Conservation (phyloP, 2,329 filamentous ascomycete species). For the Colletotrichum sp. region DNA sequence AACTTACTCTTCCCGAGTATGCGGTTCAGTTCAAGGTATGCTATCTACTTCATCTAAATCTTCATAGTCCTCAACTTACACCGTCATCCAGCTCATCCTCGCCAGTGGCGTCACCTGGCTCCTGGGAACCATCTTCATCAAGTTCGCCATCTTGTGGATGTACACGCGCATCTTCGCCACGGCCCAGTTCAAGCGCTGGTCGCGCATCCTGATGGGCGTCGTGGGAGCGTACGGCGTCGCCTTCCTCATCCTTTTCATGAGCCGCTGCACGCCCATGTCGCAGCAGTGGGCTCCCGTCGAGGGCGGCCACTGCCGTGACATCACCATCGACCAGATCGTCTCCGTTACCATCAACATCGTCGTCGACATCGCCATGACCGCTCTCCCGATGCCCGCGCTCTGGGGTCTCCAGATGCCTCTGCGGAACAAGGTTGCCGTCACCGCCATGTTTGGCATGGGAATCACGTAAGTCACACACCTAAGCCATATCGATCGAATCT, state of each 20-base stretch:
- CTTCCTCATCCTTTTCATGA: conserved; percentile 34
- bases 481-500: not conserved
- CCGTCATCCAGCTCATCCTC: conserved; percentile 22
- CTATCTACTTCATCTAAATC: not conserved
- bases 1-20: conserved; percentile 8
- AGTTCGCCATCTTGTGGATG: conserved; percentile 35
- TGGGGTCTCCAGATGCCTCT: conserved; percentile 46
- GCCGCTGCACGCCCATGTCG: conserved; percentile 33
- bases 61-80: not conserved
- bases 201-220: conserved; percentile 28
- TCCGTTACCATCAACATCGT: conserved; percentile 29
- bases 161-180: conserved; percentile 34
- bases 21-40: conserved; percentile 16
- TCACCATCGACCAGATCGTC: conserved; percentile 24
- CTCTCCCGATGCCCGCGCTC: conserved; percentile 45
- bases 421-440: conserved; percentile 38
- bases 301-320: conserved; percentile 42
- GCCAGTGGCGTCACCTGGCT: conserved; percentile 33
- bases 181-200: conserved; percentile 28
- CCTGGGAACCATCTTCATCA: conserved; percentile 29
- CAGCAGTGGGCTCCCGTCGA: conserved; percentile 34
- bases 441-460: conserved; percentile 36
- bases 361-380: conserved; percentile 39
- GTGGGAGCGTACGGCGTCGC: conserved; percentile 28
- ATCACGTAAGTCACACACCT: conserved; percentile 28